Conservation (phyloP, 2,329 filamentous ascomycete genomes). For the Juglanconis juglandina region DNA sequence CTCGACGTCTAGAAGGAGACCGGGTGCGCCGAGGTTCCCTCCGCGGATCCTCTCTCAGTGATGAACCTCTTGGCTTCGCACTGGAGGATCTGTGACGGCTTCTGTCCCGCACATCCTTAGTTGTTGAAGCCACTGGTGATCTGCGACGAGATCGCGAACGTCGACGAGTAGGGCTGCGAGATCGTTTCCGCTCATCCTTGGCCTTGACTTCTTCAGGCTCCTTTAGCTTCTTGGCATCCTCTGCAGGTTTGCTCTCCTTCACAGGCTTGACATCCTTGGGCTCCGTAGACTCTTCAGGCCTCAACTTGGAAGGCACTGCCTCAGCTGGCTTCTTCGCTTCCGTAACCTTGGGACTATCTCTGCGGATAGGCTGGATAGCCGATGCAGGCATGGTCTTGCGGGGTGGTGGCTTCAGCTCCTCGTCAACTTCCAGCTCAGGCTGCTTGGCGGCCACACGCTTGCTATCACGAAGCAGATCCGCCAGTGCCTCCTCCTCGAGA, state of each 20-base stretch:
- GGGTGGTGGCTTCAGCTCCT: conserved; percentile 53
- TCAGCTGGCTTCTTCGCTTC: conserved; percentile 39
- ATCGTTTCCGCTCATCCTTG: conserved; percentile 19
- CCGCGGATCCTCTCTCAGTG: conserved; percentile 6
- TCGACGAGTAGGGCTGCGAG: conserved; percentile 4
- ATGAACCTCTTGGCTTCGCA: conserved; percentile 4
- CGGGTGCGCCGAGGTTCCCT: conserved; percentile 6
- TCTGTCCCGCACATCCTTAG: conserved; percentile 25
- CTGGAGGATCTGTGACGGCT: conserved; percentile 16
- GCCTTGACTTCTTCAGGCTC: conserved; percentile 22
- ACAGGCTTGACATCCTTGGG: conserved; percentile 24
- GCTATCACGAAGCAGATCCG: conserved; percentile 58
- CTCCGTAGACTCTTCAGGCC: conserved; percentile 23
- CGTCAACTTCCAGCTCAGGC: conserved; percentile 55
- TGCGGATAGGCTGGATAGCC: conserved; percentile 55
- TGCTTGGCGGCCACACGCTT: conserved; percentile 46
- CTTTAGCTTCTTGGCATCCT: conserved; percentile 19
- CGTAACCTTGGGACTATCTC: conserved; percentile 41
- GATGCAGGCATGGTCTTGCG: conserved; percentile 50
- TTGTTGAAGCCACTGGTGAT: conserved; percentile 25
- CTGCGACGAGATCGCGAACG: conserved; percentile 12
- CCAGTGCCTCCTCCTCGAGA: conserved; percentile 56
- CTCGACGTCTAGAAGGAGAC: conserved; percentile 25
- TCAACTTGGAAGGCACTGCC: conserved; percentile 17
- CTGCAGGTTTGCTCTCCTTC: conserved; percentile 24